Evolutionary conservation across 768 basidiomycete species (phyloP).

Genomic region (Scleroderma citrinum): DNA sequence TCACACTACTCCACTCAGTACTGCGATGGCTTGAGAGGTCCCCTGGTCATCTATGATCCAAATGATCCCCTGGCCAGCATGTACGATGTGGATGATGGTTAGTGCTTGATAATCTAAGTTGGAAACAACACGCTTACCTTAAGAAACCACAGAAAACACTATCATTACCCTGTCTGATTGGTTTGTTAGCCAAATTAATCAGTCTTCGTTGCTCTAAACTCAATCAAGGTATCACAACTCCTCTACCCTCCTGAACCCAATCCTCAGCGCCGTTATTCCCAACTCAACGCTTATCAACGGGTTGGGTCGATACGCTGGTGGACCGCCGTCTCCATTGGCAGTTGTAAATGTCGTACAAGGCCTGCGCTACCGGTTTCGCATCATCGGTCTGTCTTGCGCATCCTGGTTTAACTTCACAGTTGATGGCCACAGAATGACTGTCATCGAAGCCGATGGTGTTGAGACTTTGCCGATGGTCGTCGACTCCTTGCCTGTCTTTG

Average conservation of each 20-base stretch:
- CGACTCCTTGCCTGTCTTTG: conserved; percentile 39
- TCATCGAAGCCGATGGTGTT: conserved; percentile 43
- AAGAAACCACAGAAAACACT: background rate
- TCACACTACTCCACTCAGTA: conserved; percentile 33
- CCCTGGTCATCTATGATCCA: conserved; percentile 38
- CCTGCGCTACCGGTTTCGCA: conserved; percentile 34
- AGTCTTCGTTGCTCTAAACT: background rate
- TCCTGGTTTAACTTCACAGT: conserved; percentile 39
- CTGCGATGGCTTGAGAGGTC: conserved; percentile 35
- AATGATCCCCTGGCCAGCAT: conserved; percentile 31
- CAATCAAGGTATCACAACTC: background rate
- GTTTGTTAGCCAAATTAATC: background rate
- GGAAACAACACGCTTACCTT: background rate
- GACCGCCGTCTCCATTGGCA: conserved; percentile 28
- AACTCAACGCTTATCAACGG: conserved; percentile 37
- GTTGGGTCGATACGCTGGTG: conserved; percentile 29
- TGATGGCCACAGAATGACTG: conserved; percentile 38
- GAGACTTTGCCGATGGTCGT: conserved; percentile 35
- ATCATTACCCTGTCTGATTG: conserved; percentile 2
- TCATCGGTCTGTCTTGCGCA: conserved; percentile 37
- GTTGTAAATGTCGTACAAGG: conserved; percentile 30
- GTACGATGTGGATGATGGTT: conserved; percentile 45
- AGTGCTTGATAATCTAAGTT: background rate
- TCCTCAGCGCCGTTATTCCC: background rate
- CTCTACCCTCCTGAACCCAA: background rate